These are phyloP conservation scores for Xylaria multiplex DNA, from an alignment of 2,329 filamentous ascomycete species.

Conservation along the genomic window DNA sequence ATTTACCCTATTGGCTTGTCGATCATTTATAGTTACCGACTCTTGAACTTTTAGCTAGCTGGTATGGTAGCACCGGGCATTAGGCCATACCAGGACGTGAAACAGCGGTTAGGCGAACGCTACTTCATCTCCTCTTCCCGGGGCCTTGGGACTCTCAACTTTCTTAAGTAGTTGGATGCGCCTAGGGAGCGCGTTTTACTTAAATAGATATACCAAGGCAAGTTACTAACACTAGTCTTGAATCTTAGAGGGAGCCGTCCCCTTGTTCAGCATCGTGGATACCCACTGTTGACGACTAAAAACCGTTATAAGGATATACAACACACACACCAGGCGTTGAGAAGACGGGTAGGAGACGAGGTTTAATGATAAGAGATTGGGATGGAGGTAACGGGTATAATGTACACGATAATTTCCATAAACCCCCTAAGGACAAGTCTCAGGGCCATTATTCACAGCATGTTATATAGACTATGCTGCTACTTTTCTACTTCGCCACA, in stretches of 20 bases:
- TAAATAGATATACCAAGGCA: neutral
- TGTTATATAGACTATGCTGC: too few species aligned
- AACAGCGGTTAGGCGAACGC: neutral
- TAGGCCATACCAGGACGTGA: neutral
- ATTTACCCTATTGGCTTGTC: conserved; percentile 28
- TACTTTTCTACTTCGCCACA: neutral
- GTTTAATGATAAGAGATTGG: too few species aligned
- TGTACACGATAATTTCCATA: too few species aligned
- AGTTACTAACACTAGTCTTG: neutral
- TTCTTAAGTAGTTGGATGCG: too few species aligned
- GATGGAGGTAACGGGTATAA: too few species aligned
- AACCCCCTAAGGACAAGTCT: too few species aligned
- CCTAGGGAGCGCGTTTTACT: neutral
- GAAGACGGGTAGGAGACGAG: neutral
- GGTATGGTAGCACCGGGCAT: too few species aligned
- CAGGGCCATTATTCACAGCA: neutral
- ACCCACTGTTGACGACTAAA: neutral
- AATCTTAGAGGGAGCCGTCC: neutral
- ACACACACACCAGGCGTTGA: too few species aligned
- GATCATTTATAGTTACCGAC: neutral
- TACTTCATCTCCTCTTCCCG: conserved; percentile 3
- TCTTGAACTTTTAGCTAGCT: neutral
- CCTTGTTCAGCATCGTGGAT: neutral
- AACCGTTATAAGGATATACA: too few species aligned
- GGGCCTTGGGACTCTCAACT: neutral